These are phyloP conservation scores for Colletotrichum neosansevieriae DNA, from an alignment of 2,329 filamentous ascomycete genomes.

Conservation along the genomic window DNA sequence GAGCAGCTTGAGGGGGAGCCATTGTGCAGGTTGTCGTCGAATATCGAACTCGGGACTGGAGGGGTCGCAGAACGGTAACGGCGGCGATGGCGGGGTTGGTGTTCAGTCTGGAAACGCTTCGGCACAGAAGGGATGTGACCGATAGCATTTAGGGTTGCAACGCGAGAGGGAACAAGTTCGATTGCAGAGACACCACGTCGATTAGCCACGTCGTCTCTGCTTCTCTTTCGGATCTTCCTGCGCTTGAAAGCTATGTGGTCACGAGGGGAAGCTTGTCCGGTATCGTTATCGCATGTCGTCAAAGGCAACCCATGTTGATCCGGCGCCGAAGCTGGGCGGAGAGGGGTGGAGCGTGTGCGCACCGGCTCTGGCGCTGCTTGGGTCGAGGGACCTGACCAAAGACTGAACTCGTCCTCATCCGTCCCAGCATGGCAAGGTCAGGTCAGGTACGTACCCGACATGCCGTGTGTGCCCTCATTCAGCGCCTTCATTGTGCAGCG, in stretches of 20 bases:
- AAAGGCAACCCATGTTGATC: constrained; percentile 38
- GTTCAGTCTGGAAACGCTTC: constrained; percentile 24
- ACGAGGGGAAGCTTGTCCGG: constrained; percentile 17
- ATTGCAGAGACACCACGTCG: not conserved
- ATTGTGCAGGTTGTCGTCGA: constrained; percentile 55
- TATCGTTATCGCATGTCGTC: constrained; percentile 39
- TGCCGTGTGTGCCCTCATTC: not conserved
- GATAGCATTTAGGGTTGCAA: constrained; percentile 32
- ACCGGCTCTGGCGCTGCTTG: constrained; percentile 12
- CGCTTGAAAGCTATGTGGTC: constrained; percentile 5
- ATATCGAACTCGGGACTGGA: constrained; percentile 40
- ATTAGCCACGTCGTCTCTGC: not conserved
- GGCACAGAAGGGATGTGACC: constrained; percentile 29
- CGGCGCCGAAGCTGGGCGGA: constrained; percentile 35
- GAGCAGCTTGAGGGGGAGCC: constrained; percentile 69
- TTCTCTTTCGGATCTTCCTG: not conserved
- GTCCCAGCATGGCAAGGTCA: not conserved
- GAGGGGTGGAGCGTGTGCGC: not conserved
- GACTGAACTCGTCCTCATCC: not conserved
- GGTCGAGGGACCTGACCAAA: too few species aligned
- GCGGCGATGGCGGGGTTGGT: constrained; percentile 32
- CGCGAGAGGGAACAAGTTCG: not conserved
- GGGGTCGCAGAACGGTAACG: constrained; percentile 26
- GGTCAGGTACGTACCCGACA: constrained; percentile 23
- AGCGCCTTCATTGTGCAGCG: not conserved